Conservation (phyloP, 1,284 basidiomycete genomes). For the Vanrija pseudolonga region DNA sequence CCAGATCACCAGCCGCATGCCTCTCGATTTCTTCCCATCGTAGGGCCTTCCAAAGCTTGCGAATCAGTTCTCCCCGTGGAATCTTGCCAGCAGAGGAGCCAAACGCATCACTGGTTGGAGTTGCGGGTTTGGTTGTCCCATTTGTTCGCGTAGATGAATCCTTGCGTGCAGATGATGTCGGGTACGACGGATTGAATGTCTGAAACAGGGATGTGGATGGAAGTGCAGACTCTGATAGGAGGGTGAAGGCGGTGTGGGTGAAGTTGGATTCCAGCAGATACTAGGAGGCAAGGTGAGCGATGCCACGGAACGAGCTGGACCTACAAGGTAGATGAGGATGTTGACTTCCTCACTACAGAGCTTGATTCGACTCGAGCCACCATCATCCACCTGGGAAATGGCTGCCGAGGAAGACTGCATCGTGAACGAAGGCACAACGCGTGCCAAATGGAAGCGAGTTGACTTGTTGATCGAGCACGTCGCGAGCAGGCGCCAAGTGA, state of each 20-base stretch:
- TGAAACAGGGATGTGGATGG: slow-evolving; percentile 39
- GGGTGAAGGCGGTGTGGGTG: slow-evolving; percentile 42
- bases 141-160: slow-evolving; percentile 12
- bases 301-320: not conserved
- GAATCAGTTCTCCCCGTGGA: slow-evolving; percentile 39
- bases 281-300: slow-evolving; percentile 9
- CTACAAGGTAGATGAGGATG: slow-evolving; percentile 43
- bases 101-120: not conserved
- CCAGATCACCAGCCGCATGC: slow-evolving; percentile 29
- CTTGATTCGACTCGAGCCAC: slow-evolving; percentile 23
- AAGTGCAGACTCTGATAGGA: slow-evolving; percentile 40
- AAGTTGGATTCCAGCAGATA: slow-evolving; percentile 47
- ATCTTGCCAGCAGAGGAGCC: slow-evolving; percentile 19
- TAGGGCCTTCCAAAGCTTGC: slow-evolving; percentile 44
- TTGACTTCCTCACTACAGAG: slow-evolving; percentile 45
- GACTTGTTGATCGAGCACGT: no score
- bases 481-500: no score
- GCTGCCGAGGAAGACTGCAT: not conserved
- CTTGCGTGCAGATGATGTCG: slow-evolving; percentile 8
- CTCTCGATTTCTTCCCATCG: slow-evolving; percentile 45
- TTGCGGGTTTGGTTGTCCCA: not conserved
- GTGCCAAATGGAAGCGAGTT: no score
- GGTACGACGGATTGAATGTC: slow-evolving; percentile 37
- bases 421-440: no score
- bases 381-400: not conserved